Percentiles rank a stretch among this genome's conserved stretches.
Conservation (phyloP, 148 eudicot genomes). For the Simmondsia chinensis region DNA sequence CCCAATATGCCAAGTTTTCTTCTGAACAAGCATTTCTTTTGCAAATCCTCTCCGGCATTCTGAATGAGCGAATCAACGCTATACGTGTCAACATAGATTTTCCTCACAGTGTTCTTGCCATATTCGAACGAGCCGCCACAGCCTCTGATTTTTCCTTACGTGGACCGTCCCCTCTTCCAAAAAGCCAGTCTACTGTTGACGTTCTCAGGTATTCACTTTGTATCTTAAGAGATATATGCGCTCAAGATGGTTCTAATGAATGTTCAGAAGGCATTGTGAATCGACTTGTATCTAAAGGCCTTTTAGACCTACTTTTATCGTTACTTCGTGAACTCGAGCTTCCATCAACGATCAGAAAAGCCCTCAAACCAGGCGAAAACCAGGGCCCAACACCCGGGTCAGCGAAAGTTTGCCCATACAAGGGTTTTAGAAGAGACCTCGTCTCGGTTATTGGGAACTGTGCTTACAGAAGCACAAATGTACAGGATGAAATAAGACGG, state of each 20-base stretch:
- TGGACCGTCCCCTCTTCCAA: slow-evolving; percentile 43
- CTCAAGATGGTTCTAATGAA: slow-evolving; percentile 21
- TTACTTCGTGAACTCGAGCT: slow-evolving; percentile 73
- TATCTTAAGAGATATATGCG: slow-evolving; percentile 68
- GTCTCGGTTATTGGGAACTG: slow-evolving; percentile 76
- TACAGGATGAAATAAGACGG: slow-evolving; percentile 70
- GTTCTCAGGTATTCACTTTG: slow-evolving; percentile 66
- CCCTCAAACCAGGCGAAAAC: slow-evolving; percentile 26
- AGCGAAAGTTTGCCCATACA: slow-evolving; percentile 54
- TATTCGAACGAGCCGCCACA: slow-evolving; percentile 34
- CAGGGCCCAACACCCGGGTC: slow-evolving; percentile 12
- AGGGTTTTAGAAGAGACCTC: slow-evolving; percentile 75
- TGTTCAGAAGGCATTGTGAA: slow-evolving; percentile 19
- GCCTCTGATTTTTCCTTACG: slow-evolving; percentile 25
- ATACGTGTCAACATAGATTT: slow-evolving; percentile 30
- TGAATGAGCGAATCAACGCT: slow-evolving; percentile 44
- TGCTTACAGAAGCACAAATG: slow-evolving; percentile 43
- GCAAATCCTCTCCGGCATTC: slow-evolving; percentile 41
- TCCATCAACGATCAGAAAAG: slow-evolving; percentile 58
- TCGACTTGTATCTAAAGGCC: slow-evolving; percentile 38
- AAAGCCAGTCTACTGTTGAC: slow-evolving; percentile 40
- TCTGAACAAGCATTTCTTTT: slow-evolving; percentile 56
- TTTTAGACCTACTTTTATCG: slow-evolving; percentile 51
- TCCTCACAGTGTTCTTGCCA: slow-evolving; percentile 31
- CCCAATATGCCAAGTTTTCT: slow-evolving; percentile 17